Base-by-base conservation (phyloP, 306 rosid genomes). In the Sicyos edulis region DNA sequence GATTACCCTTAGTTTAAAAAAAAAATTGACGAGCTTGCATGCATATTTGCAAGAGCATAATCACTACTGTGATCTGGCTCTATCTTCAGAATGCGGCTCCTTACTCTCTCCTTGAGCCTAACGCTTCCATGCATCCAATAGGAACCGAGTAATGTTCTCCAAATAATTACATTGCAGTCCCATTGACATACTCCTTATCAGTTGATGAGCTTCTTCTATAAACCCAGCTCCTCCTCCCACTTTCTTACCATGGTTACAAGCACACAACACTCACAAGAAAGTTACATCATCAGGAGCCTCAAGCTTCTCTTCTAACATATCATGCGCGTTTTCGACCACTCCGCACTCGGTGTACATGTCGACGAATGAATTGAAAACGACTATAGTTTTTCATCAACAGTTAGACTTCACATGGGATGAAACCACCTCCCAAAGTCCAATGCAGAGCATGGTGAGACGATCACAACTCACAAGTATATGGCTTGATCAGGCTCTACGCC, bases 291-390 rank as follows among this genome's bases (percentile, higher is more conserved):
- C 71, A 4, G 97, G 95, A 19, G 70, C 78, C 83, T 67, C 86
- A 19, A 34, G 71, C 68, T 76, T 78, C 70, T 84, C 85, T 54
- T 70, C 65, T 37, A 87, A 49, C 95, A 87, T 83, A 26, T 77
- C 73, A 7, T 20, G 75, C 4, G 97, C 95, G 40, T 92, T 88
- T 49, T 89, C 96, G 26, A 92, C 74, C 5, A 83, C 89, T 69
- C 97, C 96, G 24, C 97, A 87, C 78, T 89, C 86, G 0, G 88
- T 86, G 26, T 87, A 92, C 92, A 92, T 87, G 82, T 82, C 89
- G 34, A 89, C 79, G 3, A 92, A 82, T 6, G 91, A 84, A 81
- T 89, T 91, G 4, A 60, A 79, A 15, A 86, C 86, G 0, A 81
- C 34, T 45, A 69, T 73, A 75, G 51, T 60, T 3, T 78, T 78